phyloP scores from a whole-genome alignment of 352 stramenopile genomes.

The Elongisporangium prolatum region DNA sequence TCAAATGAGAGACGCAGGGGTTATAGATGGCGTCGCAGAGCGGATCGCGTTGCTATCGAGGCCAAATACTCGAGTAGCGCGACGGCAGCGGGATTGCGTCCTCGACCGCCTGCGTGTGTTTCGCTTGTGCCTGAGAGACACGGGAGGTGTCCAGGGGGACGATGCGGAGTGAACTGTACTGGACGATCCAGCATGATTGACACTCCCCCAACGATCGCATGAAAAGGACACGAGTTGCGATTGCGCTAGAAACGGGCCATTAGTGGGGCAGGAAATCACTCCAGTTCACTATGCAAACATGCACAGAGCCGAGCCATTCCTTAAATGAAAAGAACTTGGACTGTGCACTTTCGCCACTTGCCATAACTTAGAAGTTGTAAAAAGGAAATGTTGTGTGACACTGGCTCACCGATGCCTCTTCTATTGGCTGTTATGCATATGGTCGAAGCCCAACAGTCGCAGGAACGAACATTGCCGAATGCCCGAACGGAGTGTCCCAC shows the following conservation, averaged over 20 bases:
- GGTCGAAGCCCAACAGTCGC: background rate
- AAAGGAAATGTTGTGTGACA: background rate
- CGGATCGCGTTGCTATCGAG: background rate
- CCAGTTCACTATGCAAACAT: background rate
- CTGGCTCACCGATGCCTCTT: background rate
- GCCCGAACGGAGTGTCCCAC: background rate
- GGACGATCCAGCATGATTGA: background rate
- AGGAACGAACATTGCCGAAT: background rate
- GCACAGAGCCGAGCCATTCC: background rate
- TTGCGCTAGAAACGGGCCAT: background rate
- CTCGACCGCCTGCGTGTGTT: background rate
- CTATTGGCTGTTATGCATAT: background rate
- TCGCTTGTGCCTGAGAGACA: background rate
- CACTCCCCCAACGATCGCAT: background rate
- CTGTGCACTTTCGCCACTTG: background rate
- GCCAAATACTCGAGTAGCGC: background rate
- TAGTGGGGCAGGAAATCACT: background rate
- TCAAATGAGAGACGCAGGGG: background rate
- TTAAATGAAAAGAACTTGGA: background rate
- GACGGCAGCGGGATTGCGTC: background rate
- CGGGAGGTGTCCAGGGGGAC: background rate
- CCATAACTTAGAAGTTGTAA: background rate
- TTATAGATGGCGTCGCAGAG: background rate
- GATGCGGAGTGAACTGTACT: background rate
- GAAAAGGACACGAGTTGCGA: background rate